Percentiles rank a stretch among this genome's conserved stretches.
phyloP scores from a whole-genome alignment of 495 filamentous ascomycete genomes.

The Trichoderma erinaceum region DNA sequence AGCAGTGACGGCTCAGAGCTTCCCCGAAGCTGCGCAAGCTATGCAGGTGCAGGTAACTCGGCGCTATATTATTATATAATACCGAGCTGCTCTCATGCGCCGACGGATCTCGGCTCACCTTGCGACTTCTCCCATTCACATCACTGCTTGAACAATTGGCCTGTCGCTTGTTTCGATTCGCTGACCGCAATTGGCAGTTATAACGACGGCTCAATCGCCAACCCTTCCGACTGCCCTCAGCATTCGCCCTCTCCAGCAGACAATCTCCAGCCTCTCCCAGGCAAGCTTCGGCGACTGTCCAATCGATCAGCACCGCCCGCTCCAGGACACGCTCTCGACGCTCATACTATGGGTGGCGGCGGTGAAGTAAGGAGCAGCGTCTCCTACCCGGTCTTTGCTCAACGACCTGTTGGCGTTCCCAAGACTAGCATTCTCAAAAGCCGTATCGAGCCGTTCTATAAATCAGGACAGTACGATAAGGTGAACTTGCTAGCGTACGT shows the following conservation, averaged over 20 bases:
- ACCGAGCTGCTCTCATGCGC: background rate
- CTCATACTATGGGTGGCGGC: constrained; percentile 27
- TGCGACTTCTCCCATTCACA: background rate
- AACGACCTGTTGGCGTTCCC: constrained; percentile 62
- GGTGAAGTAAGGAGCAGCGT: constrained; percentile 29
- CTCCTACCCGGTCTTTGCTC: constrained; percentile 43
- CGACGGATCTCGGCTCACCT: background rate
- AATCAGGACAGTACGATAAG: constrained; percentile 70
- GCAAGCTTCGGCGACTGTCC: constrained; percentile 4
- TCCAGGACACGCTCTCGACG: constrained; percentile 5
- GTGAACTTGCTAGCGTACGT: constrained; percentile 66
- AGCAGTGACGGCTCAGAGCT: background rate
- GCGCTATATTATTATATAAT: constrained; percentile 8
- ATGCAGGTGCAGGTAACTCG: background rate
- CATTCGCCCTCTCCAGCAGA: constrained; percentile 10
- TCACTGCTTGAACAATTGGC: background rate
- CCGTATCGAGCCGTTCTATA: constrained; percentile 74
- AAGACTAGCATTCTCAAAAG: constrained; percentile 84
- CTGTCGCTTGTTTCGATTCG: background rate
- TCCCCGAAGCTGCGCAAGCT: constrained; percentile 1
- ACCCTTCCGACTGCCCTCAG: constrained; percentile 1
- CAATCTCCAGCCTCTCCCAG: constrained; percentile 5
- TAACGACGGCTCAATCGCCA: background rate
- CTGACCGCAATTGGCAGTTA: background rate
- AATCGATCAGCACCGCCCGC: constrained; percentile 11